phyloP scores from a whole-genome alignment of 2,329 filamentous ascomycete genomes.

The Raffaelea ambrosiae region DNA sequence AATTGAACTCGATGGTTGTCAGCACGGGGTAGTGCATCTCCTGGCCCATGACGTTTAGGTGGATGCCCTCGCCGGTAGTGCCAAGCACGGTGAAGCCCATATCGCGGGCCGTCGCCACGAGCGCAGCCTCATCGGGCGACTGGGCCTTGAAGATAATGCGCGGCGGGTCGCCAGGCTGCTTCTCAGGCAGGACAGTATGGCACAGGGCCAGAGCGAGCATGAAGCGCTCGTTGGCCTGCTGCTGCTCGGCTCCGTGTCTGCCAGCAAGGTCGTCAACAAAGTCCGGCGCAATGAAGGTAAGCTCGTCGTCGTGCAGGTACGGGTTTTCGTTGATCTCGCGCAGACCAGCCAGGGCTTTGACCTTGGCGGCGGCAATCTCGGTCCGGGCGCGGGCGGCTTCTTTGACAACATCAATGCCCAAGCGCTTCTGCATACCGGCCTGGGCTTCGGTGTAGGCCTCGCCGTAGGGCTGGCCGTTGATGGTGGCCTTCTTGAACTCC shows the following conservation, averaged over 20 bases:
- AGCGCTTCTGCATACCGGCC: constrained; percentile 86
- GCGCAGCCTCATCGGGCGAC: constrained; percentile 89
- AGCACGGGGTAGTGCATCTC: constrained; percentile 80
- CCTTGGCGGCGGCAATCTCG: constrained; percentile 72
- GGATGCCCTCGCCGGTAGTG: constrained; percentile 68
- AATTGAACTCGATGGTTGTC: constrained; percentile 97
- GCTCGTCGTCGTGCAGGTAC: constrained; percentile 78
- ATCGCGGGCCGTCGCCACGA: constrained; percentile 90
- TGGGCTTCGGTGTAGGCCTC: constrained; percentile 97
- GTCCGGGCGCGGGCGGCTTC: constrained; percentile 63
- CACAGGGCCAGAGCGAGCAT: constrained; percentile 95
- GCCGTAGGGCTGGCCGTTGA: constrained; percentile 93
- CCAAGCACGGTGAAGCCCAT: constrained; percentile 91
- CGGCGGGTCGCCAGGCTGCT: constrained; percentile 79
- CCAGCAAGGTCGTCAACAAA: constrained; percentile 79
- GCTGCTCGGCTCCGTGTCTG: constrained; percentile 67
- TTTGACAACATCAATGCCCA: constrained; percentile 78
- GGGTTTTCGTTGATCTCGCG: constrained; percentile 79
- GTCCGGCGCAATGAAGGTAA: constrained; percentile 89
- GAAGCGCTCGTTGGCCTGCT: constrained; percentile 72
- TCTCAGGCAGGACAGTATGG: constrained; percentile 91
- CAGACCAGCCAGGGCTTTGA: constrained; percentile 62
- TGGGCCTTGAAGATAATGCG: constrained; percentile 94
- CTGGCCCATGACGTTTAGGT: constrained; percentile 78
- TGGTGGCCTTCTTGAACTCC: constrained; percentile 98